These are phyloP conservation scores for Westerdykella aurantiaca DNA, from an alignment of 2,329 filamentous ascomycete species.

Conservation along the genomic window DNA sequence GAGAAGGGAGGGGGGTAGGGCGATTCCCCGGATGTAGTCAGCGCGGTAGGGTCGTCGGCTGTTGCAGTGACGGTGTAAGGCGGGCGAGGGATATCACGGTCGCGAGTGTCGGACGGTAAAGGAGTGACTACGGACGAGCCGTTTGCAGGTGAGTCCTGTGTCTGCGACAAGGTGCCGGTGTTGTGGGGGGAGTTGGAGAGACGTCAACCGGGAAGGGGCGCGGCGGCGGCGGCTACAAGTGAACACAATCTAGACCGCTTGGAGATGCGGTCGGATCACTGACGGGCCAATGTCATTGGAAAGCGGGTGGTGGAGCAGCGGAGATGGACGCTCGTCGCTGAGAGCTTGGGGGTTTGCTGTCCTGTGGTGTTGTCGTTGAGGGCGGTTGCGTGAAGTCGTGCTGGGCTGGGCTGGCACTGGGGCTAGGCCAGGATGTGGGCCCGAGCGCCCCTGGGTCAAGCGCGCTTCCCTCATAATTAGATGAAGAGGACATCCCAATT, in stretches of 20 bases:
- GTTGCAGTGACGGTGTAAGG: slow-evolving; percentile 25
- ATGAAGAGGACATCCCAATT: too few relatives aligned
- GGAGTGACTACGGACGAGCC: slow-evolving; percentile 44
- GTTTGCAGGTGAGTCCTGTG: slow-evolving; percentile 37
- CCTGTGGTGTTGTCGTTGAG: slow-evolving; percentile 4
- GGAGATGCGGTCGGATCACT: slow-evolving; percentile 22
- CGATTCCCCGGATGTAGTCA: slow-evolving; percentile 48
- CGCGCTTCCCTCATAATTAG: background rate
- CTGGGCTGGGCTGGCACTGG: slow-evolving; percentile 2
- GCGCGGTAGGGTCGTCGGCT: slow-evolving; percentile 32
- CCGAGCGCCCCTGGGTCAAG: slow-evolving; percentile 1
- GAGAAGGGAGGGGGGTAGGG: slow-evolving; percentile 58
- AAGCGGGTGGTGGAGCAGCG: slow-evolving; percentile 6
- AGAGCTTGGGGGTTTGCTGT: slow-evolving; percentile 1
- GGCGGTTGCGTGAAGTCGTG: slow-evolving; percentile 12
- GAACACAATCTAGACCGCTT: slow-evolving; percentile 16
- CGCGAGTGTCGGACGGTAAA: slow-evolving; percentile 30
- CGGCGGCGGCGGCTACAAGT: slow-evolving; percentile 22
- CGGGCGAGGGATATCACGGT: slow-evolving; percentile 21
- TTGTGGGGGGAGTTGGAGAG: slow-evolving; percentile 16
- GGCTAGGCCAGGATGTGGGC: slow-evolving; percentile 6
- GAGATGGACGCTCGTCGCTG: slow-evolving; percentile 4
- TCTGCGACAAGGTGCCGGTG: slow-evolving; percentile 42
- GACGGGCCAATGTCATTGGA: slow-evolving; percentile 22
- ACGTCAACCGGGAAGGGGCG: slow-evolving; percentile 17